Evolutionary conservation across 805 yeast species (phyloP).

Genomic region (Brettanomyces anomalus): DNA sequence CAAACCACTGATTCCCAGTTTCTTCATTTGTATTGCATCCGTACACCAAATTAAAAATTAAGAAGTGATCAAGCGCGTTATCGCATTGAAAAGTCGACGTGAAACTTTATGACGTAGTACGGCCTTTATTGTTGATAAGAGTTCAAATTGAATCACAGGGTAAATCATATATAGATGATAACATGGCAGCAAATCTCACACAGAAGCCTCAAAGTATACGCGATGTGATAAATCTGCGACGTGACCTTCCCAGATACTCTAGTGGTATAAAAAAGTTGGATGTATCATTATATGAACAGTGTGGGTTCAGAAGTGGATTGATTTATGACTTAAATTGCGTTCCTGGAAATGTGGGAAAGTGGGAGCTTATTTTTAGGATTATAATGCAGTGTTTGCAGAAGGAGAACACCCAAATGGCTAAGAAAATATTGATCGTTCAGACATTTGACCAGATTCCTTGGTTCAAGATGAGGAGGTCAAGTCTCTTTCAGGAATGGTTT

Average conservation of each 20-base stretch:
- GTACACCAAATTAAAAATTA: too few relatives aligned
- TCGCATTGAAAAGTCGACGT: too few relatives aligned
- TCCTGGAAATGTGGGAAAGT: slow-evolving; percentile 21
- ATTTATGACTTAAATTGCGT: slow-evolving; percentile 21
- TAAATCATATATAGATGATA: too few relatives aligned
- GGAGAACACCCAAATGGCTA: neutral
- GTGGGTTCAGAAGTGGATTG: slow-evolving; percentile 16
- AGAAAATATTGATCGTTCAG: slow-evolving; percentile 11
- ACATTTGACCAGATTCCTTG: slow-evolving; percentile 18
- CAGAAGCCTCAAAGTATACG: too few relatives aligned
- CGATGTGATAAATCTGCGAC: too few relatives aligned
- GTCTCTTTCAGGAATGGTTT: neutral
- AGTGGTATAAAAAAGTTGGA: slow-evolving; percentile 16
- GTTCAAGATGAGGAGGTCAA: slow-evolving; percentile 11
- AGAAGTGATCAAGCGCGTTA: too few relatives aligned
- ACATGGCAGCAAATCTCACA: too few relatives aligned
- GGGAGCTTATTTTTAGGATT: slow-evolving; percentile 18
- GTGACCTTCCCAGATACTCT: slow-evolving; percentile 2
- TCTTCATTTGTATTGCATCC: too few relatives aligned
- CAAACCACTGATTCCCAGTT: too few relatives aligned
- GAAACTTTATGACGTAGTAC: too few relatives aligned
- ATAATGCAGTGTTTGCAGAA: slow-evolving; percentile 7
- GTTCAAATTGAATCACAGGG: too few relatives aligned
- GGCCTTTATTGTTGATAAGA: too few relatives aligned
- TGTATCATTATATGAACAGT: slow-evolving; percentile 9